phyloP scores from a whole-genome alignment of 352 stramenopile species.

The Globisporangium ultimum region DNA sequence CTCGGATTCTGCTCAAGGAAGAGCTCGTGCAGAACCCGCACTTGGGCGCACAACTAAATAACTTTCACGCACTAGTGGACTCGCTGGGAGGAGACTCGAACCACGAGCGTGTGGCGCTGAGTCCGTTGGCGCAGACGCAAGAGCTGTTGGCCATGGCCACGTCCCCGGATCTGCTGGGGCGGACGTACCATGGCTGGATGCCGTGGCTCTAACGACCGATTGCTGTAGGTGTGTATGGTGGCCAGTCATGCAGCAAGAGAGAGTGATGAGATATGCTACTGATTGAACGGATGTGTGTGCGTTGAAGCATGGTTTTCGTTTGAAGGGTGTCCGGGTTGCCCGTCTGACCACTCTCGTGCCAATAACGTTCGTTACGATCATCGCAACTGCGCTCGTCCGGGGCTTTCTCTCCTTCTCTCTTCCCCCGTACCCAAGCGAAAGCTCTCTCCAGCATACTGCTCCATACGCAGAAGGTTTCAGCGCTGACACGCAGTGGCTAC shows the following conservation, averaged over 20 bases:
- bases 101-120: constrained; percentile 27
- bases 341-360: background rate
- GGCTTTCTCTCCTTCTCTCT: background rate
- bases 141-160: constrained; percentile 81
- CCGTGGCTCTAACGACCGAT: constrained; percentile 48
- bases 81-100: constrained; percentile 15
- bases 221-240: constrained; percentile 1
- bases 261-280: background rate
- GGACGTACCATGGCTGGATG: constrained; percentile 83
- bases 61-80: constrained; percentile 61
- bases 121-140: constrained; percentile 71
- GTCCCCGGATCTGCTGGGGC: constrained; percentile 73
- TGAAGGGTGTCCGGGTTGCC: background rate
- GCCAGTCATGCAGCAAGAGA: too few species aligned
- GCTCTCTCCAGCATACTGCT: background rate
- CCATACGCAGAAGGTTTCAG: background rate
- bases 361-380: background rate
- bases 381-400: background rate
- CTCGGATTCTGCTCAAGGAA: constrained; percentile 62
- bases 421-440: background rate
- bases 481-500: background rate
- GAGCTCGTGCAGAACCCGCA: constrained; percentile 70
- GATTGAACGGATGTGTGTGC: constrained; percentile 1
- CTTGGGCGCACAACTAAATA: constrained; percentile 46
- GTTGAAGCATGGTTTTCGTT: background rate